Base-by-base conservation (phyloP, 176 grass and related monocot species). In the Oryza glumipatula region DNA sequence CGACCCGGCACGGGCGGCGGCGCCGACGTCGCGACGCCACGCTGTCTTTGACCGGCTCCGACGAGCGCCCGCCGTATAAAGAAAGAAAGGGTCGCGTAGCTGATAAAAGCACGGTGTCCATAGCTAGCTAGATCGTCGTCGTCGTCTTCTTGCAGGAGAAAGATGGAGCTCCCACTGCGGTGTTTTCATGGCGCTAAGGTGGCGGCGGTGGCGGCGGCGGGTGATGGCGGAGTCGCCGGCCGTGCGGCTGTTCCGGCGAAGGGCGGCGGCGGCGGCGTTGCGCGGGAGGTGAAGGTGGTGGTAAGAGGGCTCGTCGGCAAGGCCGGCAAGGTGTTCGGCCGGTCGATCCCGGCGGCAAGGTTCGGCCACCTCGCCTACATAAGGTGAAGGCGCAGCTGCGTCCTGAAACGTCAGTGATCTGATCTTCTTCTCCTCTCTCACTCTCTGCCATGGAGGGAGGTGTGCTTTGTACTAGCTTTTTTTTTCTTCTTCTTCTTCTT, bases 351-450 rank as follows among this genome's bases (percentile, higher is more conserved):
- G 70, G 87, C 76, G n/a, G 82, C 43, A 21, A 89, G 41, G 64
- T 80, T 80, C 70, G 82, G 82, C 38, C 87, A 80, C 38, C 76
- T 89, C 77, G 82, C 82, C 61, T 89, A 89, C 76, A 63, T 84
- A 35, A 80, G 82, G 80, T 88, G 81, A 88, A 35, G 32, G 17
- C 17, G 36, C 36, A 38, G 54, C 2, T 13, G 51, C 51, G 51
- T 56, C 54, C 3, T 8, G 17, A 58, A 58, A n/a, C 54, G 54
- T 4, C 54, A 3, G 16, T n/a, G 17, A 58, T 58, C 54, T 58
- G 35, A 36, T 21, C 36, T 38, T 38, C 36, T 38, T 5, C 36
- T 36, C 35, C 35, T 36, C 35, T 36, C 35, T 36, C 33, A 35
- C 35, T 36, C 35, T 36, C 35, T 36, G 35, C 35, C 3, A 36